Evolutionary conservation across 495 filamentous ascomycete species (phyloP).

Genomic region (Clavariopsis aquatica): DNA sequence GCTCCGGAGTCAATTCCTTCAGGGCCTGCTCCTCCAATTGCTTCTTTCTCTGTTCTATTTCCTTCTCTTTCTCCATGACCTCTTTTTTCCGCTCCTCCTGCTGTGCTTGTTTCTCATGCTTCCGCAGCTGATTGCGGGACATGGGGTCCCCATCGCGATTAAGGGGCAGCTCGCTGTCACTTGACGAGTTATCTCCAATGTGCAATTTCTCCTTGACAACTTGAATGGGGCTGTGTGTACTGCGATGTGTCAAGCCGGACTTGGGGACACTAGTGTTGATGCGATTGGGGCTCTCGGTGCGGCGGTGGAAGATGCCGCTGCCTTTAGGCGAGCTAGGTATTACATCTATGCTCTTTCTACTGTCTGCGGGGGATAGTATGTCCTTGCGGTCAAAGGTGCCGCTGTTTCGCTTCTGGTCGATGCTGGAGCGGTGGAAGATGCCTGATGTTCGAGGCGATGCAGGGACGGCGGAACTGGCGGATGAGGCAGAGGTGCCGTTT

Average conservation of each 20-base stretch:
- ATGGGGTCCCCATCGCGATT: slow-evolving; percentile 47
- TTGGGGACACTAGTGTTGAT: slow-evolving; percentile 5
- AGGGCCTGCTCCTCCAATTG: slow-evolving; percentile 42
- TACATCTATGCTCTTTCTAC: slow-evolving; percentile 19
- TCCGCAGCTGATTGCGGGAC: slow-evolving; percentile 47
- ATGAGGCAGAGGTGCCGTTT: slow-evolving; percentile 30
- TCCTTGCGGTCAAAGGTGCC: slow-evolving; percentile 16
- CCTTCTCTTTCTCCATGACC: slow-evolving; percentile 39
- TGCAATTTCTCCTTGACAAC: slow-evolving; percentile 40
- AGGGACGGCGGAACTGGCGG: neutral
- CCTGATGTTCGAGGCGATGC: slow-evolving; percentile 25
- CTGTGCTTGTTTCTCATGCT: slow-evolving; percentile 44
- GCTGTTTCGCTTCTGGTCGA: slow-evolving; percentile 29
- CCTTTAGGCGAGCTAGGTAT: slow-evolving; percentile 9
- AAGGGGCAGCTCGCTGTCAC: slow-evolving; percentile 38
- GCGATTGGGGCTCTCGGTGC: slow-evolving; percentile 30
- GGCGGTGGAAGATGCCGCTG: slow-evolving; percentile 36
- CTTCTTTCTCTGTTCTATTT: slow-evolving; percentile 38
- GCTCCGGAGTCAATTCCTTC: slow-evolving; percentile 44
- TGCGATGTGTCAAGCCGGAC: slow-evolving; percentile 5
- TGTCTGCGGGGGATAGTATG: slow-evolving; percentile 7
- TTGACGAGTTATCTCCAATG: slow-evolving; percentile 34
- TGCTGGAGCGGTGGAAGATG: slow-evolving; percentile 34
- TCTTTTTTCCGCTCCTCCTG: slow-evolving; percentile 42
- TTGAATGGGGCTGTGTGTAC: slow-evolving; percentile 34